Percentiles rank a stretch among this genome's conserved stretches.
Evolutionary conservation across 805 yeast genomes (phyloP).

Genomic region (Saccharomycopsis guyanensis): DNA sequence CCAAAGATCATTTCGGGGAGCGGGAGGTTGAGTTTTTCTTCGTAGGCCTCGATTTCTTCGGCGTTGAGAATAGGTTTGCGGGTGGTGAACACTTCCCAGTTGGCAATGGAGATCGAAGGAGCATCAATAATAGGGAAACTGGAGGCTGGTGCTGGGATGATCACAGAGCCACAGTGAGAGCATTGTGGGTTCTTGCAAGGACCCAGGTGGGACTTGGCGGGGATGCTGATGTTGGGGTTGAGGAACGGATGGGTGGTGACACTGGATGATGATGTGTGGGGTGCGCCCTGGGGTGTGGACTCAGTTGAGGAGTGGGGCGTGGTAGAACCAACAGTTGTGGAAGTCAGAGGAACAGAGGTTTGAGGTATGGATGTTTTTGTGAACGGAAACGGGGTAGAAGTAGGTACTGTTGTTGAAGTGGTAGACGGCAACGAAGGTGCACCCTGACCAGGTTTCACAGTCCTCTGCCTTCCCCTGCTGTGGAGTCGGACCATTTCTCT

Average conservation of each 20-base stretch:
- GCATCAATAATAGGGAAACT: constrained; percentile 52
- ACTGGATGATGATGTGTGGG: background rate
- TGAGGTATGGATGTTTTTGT: constrained; percentile 2
- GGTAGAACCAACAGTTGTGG: background rate
- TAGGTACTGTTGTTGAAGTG: too few species aligned
- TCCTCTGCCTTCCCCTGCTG: background rate
- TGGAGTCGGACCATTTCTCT: constrained; percentile 45
- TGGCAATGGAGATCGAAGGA: constrained; percentile 61
- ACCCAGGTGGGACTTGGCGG: constrained; percentile 35
- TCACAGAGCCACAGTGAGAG: constrained; percentile 59
- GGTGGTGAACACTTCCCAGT: constrained; percentile 70
- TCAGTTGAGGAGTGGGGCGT: background rate
- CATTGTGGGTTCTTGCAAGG: constrained; percentile 40
- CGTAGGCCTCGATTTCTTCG: constrained; percentile 63
- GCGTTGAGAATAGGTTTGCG: constrained; percentile 74
- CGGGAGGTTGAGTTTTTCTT: constrained; percentile 62
- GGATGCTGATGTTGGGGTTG: constrained; percentile 24
- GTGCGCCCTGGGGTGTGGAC: background rate
- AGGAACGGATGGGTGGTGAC: background rate
- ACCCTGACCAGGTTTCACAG: too few species aligned
- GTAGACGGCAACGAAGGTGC: too few species aligned
- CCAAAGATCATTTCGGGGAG: constrained; percentile 98
- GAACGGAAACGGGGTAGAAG: too few species aligned
- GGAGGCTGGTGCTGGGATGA: constrained; percentile 72
- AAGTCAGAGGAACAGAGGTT: background rate